Conservation (phyloP, 148 eudicot genomes). For the Rhododendron ferrugineum region DNA sequence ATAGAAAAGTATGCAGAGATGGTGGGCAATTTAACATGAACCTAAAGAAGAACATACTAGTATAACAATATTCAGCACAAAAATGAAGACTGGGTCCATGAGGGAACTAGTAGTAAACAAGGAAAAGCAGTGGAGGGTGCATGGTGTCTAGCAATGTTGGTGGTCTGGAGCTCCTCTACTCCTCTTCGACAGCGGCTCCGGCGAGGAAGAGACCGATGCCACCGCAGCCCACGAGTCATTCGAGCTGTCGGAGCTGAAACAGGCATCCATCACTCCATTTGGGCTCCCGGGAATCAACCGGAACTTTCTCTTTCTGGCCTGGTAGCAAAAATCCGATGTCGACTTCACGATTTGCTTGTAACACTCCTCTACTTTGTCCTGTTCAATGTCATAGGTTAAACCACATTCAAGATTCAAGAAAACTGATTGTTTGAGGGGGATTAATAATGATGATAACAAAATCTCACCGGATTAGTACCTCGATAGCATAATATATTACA, state of each 20-base stretch:
- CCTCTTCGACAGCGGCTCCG: slow-evolving; percentile 49
- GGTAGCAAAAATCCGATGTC: slow-evolving; percentile 18
- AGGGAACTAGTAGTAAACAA: background rate
- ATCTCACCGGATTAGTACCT: background rate
- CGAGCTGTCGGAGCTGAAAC: slow-evolving; percentile 58
- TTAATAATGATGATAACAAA: background rate
- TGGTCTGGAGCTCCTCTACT: slow-evolving; percentile 14
- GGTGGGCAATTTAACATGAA: slow-evolving; percentile 49
- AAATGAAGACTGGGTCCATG: background rate
- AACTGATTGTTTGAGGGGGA: background rate
- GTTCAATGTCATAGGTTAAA: slow-evolving; percentile 6
- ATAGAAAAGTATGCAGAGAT: slow-evolving; percentile 36
- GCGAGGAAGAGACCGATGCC: slow-evolving; percentile 51
- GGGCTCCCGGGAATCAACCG: slow-evolving; percentile 63
- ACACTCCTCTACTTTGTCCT: slow-evolving; percentile 60
- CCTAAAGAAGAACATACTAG: slow-evolving; percentile 11
- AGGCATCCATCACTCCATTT: slow-evolving; percentile 52
- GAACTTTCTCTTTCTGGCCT: slow-evolving; percentile 46
- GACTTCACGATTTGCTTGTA: slow-evolving; percentile 38
- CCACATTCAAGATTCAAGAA: background rate
- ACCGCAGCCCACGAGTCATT: slow-evolving; percentile 46
- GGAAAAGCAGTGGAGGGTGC: background rate
- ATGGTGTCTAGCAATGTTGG: slow-evolving; percentile 13
- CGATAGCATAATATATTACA: no score
- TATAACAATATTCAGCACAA: slow-evolving; percentile 19